These are phyloP conservation scores for Schizophyllum commune DNA, from an alignment of 1,284 basidiomycete genomes.

Conservation along the genomic window DNA sequence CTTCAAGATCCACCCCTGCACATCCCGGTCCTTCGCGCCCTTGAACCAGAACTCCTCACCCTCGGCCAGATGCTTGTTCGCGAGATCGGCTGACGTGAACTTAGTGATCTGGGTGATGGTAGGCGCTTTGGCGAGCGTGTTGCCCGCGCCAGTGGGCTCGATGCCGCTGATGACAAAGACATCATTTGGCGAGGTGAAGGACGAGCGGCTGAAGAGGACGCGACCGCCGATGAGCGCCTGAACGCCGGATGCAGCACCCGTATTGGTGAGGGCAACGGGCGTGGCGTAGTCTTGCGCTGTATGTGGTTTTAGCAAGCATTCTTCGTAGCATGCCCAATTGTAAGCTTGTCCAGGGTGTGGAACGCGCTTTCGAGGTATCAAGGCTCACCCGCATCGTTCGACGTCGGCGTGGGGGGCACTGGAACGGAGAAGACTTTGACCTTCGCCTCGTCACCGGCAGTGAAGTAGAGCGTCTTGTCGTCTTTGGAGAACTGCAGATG, in stretches of 20 bases:
- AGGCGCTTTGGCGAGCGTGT: conserved; percentile 20
- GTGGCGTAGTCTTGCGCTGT: conserved; percentile 9
- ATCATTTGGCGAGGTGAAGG: conserved; percentile 68
- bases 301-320: no score
- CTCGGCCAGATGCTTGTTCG: conserved; percentile 44
- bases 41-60: conserved; percentile 84
- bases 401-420: conserved; percentile 51
- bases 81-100: conserved; percentile 51
- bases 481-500: conserved; percentile 77
- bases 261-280: conserved; percentile 53
- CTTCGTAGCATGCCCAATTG: no score
- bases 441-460: conserved; percentile 69
- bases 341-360: no score
- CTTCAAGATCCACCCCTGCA: conserved; percentile 80
- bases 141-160: no score
- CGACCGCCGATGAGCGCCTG: conserved; percentile 52
- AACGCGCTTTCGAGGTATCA: no score
- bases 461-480: conserved; percentile 63
- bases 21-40: conserved; percentile 60
- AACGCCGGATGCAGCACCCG: conserved; percentile 50
- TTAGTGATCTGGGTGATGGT: conserved; percentile 47
- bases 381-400: background rate
- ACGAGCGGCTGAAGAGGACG: conserved; percentile 61
- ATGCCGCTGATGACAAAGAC: conserved; percentile 53
- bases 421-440: conserved; percentile 67